Conservation (phyloP, 1,284 basidiomycete genomes). For the Sphagnurus paluster region DNA sequence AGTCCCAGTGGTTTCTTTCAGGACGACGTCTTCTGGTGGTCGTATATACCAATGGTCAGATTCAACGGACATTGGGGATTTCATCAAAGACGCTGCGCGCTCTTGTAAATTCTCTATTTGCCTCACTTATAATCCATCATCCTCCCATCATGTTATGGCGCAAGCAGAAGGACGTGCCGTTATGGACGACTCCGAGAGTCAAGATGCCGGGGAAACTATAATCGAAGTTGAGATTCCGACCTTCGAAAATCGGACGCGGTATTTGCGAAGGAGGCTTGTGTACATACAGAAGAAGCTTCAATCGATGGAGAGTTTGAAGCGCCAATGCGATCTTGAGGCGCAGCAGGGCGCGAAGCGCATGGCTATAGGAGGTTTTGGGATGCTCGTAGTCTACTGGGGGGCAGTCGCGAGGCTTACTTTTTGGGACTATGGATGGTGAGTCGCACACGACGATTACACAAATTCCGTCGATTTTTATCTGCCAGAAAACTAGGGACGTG, state of each 20-base stretch:
- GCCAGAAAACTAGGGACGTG: conserved; percentile 47
- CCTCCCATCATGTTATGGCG: neutral
- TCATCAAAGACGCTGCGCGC: conserved; percentile 62
- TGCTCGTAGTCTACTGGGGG: conserved; percentile 64
- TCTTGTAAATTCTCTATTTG: conserved; percentile 56
- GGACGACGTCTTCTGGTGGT: conserved; percentile 38
- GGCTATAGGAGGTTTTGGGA: conserved; percentile 57
- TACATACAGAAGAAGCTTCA: conserved; percentile 41
- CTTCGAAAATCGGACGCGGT: conserved; percentile 63
- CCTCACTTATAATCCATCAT: conserved; percentile 31
- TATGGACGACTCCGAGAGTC: conserved; percentile 1
- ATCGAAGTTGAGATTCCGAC: conserved; percentile 61
- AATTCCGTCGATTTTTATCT: neutral
- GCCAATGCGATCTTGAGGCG: conserved; percentile 55
- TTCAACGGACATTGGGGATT: conserved; percentile 66
- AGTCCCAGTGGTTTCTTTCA: conserved; percentile 42
- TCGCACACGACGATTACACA: neutral
- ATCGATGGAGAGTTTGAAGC: conserved; percentile 54
- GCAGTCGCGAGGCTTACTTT: conserved; percentile 64
- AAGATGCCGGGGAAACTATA: conserved; percentile 11
- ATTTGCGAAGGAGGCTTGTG: conserved; percentile 51
- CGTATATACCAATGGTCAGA: conserved; percentile 58
- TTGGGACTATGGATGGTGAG: conserved; percentile 60
- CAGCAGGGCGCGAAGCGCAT: conserved; percentile 55
- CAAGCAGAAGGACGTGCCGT: neutral